Base-by-base conservation (phyloP, 495 filamentous ascomycete species). In the Lentithecium fluviatile region DNA sequence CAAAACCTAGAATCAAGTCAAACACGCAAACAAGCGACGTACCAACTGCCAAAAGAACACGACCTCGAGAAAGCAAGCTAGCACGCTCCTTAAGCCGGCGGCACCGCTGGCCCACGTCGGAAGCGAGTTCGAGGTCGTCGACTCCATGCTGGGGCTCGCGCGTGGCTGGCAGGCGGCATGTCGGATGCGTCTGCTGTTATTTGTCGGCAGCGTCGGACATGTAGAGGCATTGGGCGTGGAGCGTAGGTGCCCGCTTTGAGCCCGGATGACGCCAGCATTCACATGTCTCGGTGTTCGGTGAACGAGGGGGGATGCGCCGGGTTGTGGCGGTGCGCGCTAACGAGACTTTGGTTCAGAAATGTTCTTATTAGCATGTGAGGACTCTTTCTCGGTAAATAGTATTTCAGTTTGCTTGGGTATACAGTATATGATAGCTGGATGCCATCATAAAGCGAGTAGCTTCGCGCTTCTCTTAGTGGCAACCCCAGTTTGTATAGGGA, bases 21-120 rank as follows among this genome's bases (percentile, higher is more conserved):
- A 38, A 40, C 7, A 32, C 6, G 26, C n/a, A 52, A 25, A 32
- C 38, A 29, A 15, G 38, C 5, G 23, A 61, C 65, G 34, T 68
- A 74, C 71, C 54, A 66, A 58, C 51, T 69, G 66, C 71, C 71
- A 74, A 55, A 74, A 74, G 66, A 74, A 70, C 6, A 47, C 61
- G 24, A 74, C 65, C 47, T 74, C 71, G 50, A 69, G 49, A 52
- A 72, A 52, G 48, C 66, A 62, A 52, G 37, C 57, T 15, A 67
- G 55, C 11, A 68, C 46, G 2, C 52, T 45, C 57, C 49, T 65
- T 34, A 71, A 24, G 20, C 68, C 21, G 42, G 46, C 58, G 52
- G 56, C 52, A 58, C 53, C 48, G 47, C 45, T 50, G 29, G 29
- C 46, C 58, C 42, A 46, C 58, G 40, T 46, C 38, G 42, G 32